Evolutionary conservation across 139 green algal species (phyloP), one percentile per base, ranked within the genome.

Genomic region (Diplosphaera chodatii): DNA sequence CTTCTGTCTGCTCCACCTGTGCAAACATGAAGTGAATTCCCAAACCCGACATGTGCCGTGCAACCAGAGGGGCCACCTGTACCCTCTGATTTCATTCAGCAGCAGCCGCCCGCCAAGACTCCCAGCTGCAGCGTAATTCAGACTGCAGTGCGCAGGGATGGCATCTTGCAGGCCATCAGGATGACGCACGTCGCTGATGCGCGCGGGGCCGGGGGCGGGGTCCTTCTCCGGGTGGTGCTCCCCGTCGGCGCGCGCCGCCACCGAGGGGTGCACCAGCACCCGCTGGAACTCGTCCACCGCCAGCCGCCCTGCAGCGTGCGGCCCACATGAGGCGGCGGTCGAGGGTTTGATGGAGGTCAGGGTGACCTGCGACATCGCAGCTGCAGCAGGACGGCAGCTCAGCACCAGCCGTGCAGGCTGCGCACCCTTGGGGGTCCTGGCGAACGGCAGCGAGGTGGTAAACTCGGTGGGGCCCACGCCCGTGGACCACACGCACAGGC

Each of bases 401-500:
- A 18, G 16, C 3, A 59, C 22, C 48, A n/a, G n/a, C n/a, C n/a
- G n/a, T n/a, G n/a, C n/a, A n/a, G n/a, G n/a, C n/a, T n/a, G 48
- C 48, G 18, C 48, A 59, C 81, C 82, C 27, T 74, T 72, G 0
- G 73, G 55, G 15, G 87, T 90, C 55, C 92, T 96, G 5, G 75
- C 80, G 70, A 97, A 96, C 0, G 89, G 85, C 64, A 97, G 83
- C 32, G 81, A 84, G 27, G 78, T 80, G 20, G 86, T 87, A 80
- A 97, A 96, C 30, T 79, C 63, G 40, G 84, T 94, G 68, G 91
- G 91, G 2, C 91, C 92, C 4, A 96, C 89, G 0, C 91, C 91
- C 0, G 92, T 97, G 72, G 77, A 88, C 92, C 92, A 97, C 3
- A 97, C 90, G 64, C 89, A 91, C 28, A 97, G 65, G 4, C 93